Evolutionary conservation across 192 early-diverging fungal species (phyloP).

Genomic region (Rhizoclosmatium sp.): DNA sequence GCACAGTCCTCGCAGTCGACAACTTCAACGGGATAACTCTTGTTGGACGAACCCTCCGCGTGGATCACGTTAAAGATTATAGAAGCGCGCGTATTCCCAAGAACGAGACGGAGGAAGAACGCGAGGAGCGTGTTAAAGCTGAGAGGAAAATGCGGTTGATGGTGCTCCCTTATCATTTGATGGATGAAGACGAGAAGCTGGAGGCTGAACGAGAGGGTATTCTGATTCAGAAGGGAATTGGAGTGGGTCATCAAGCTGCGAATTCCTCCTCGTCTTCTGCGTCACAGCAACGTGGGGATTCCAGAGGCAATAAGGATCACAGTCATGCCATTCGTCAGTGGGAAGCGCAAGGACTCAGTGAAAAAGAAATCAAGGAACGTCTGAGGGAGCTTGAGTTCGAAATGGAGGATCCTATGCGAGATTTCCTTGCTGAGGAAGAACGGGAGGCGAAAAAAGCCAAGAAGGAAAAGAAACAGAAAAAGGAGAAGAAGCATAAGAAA

Average conservation of each 20-base stretch:
- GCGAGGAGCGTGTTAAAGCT: constrained; percentile 44
- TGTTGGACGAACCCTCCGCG: constrained; percentile 45
- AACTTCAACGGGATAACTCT: constrained; percentile 84
- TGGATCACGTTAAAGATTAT: constrained; percentile 55
- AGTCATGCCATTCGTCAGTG: not conserved
- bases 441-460: constrained; percentile 47
- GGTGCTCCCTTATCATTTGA: constrained; percentile 52
- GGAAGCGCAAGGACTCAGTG: constrained; percentile 28
- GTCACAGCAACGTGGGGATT: too few species aligned
- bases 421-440: constrained; percentile 19
- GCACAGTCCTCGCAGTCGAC: constrained; percentile 92
- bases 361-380: constrained; percentile 36
- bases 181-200: constrained; percentile 35
- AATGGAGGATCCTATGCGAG: constrained; percentile 56
- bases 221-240: constrained; percentile 15
- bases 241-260: not conserved
- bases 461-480: constrained; percentile 40
- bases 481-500: constrained; percentile 23
- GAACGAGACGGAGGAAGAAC: constrained; percentile 43
- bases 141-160: constrained; percentile 43
- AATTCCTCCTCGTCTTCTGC: too few species aligned
- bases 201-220: constrained; percentile 7
- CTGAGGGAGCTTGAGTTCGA: constrained; percentile 36
- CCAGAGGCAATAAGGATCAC: too few species aligned
- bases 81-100: constrained; percentile 18